Percentiles rank a stretch among this genome's conserved stretches.
Evolutionary conservation across 2,329 filamentous ascomycete species (phyloP).

Genomic region (Fusarium coicis): DNA sequence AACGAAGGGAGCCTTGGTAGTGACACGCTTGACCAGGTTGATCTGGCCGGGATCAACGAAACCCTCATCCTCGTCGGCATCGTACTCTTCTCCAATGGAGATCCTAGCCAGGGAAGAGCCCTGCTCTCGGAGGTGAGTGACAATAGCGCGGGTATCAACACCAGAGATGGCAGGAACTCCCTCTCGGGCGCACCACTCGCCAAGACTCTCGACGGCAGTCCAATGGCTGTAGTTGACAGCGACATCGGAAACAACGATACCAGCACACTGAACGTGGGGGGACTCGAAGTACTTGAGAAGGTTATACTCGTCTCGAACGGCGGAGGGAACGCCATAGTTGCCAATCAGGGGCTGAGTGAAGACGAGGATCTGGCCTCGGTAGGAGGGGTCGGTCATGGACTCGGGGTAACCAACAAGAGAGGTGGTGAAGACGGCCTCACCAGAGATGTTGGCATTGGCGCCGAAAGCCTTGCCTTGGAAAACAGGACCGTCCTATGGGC

Average conservation of each 20-base stretch:
- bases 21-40: conserved; percentile 95
- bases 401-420: conserved; percentile 98
- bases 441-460: conserved; percentile 95
- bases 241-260: conserved; percentile 95
- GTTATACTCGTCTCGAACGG: conserved; percentile 84
- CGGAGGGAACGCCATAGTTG: conserved; percentile 96
- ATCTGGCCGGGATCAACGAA: conserved; percentile 96
- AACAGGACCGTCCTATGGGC: conserved; percentile 82
- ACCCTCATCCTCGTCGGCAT: conserved; percentile 96
- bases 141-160: conserved; percentile 95
- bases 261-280: conserved; percentile 94
- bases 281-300: conserved; percentile 98
- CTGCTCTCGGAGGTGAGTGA: conserved; percentile 94
- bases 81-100: conserved; percentile 96
- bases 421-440: conserved; percentile 98
- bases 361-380: conserved; percentile 94
- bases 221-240: conserved; percentile 96
- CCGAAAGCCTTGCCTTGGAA: conserved; percentile 98
- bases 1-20: conserved; percentile 98
- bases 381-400: conserved; percentile 88
- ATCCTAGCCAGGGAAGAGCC: conserved; percentile 96
- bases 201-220: conserved; percentile 95
- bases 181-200: conserved; percentile 95
- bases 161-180: conserved; percentile 96
- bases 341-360: conserved; percentile 98